phyloP scores from a whole-genome alignment of 2,329 filamentous ascomycete species.

The Fusarium nelsonii region DNA sequence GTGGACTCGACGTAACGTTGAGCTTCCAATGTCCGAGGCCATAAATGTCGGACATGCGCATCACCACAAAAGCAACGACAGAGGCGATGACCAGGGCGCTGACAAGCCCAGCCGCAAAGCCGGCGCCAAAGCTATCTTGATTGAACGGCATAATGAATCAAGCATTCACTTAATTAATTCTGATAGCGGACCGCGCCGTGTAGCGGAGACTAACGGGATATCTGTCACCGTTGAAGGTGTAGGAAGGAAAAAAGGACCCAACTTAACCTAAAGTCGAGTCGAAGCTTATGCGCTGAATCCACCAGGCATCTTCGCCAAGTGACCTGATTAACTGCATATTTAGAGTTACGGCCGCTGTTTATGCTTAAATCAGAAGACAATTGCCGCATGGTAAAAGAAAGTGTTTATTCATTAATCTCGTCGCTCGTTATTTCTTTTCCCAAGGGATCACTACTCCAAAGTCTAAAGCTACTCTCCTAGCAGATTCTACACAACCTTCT shows the following conservation, averaged over 20 bases:
- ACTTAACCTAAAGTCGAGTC: conserved; percentile 2
- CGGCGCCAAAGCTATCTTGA: conserved; percentile 46
- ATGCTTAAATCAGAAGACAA: neutral
- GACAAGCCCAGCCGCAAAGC: conserved; percentile 48
- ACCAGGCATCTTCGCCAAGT: conserved; percentile 14
- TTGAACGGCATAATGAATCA: neutral
- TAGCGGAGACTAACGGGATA: neutral
- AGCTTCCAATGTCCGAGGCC: conserved; percentile 68
- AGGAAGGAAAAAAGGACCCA: neutral
- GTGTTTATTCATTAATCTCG: conserved; percentile 2
- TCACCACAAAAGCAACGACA: conserved; percentile 28
- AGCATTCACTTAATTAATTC: neutral
- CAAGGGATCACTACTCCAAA: conserved; percentile 62
- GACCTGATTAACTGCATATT: conserved; percentile 23
- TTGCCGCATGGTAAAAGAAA: neutral
- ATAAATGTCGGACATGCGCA: conserved; percentile 56
- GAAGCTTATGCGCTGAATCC: neutral
- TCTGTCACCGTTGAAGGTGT: neutral
- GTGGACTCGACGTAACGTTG: conserved; percentile 61
- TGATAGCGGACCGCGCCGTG: conserved; percentile 1
- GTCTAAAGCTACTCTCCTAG: conserved; percentile 66
- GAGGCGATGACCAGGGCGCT: conserved; percentile 33
- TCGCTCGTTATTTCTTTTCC: conserved; percentile 34
- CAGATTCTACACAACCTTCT: conserved; percentile 71
- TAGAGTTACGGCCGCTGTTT: neutral